Base-by-base conservation (phyloP, 164 flowering plant species). In the Stephania yunnanensis region DNA sequence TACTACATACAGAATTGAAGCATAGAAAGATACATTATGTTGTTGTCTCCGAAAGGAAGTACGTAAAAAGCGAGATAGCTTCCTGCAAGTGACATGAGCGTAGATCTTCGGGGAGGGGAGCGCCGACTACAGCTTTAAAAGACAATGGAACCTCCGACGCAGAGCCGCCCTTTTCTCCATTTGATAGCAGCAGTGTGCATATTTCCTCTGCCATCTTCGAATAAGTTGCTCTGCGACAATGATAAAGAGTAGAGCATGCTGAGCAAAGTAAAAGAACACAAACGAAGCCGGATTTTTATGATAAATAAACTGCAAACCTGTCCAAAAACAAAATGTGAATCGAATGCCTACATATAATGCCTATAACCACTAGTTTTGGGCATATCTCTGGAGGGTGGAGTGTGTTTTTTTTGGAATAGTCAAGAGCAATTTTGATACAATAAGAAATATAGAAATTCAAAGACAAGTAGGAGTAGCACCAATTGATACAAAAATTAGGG, bases 131-230 rank as follows among this genome's bases (percentile, higher is more conserved):
- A 1, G 93, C 85, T 48, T 89, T 86, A 46, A 88, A 93, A 85
- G 94, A 91, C 76, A 91, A 77, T 76, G 89, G 93, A 81, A 69
- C 85, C 72, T 89, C 98, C 1, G 80, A 80, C 0, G 89, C 80
- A 11, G 91, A 75, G 19, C 80, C 84, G 19, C 80, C 85, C 72
- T 85, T 89, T 17, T 85, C 87, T 36, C 81, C 79, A 46, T 76
- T 86, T 1, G 88, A 83, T 68, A 88, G 76, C 13, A 93, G 94
- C 84, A 90, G 70, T 72, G 75, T 80, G 74, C 86, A 80, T 61
- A 96, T 85, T 82, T 91, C 95, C 73, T 93, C 97, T 0, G 93
- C 93, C 99, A 96, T 96, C 84, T 88, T 91, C 53, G 98, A 90
- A 79, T 90, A 96, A 17, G 87, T 89, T 20, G 86, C 94, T 76